phyloP scores from a whole-genome alignment of 148 eudicot species.

The Polygonum maritimum region DNA sequence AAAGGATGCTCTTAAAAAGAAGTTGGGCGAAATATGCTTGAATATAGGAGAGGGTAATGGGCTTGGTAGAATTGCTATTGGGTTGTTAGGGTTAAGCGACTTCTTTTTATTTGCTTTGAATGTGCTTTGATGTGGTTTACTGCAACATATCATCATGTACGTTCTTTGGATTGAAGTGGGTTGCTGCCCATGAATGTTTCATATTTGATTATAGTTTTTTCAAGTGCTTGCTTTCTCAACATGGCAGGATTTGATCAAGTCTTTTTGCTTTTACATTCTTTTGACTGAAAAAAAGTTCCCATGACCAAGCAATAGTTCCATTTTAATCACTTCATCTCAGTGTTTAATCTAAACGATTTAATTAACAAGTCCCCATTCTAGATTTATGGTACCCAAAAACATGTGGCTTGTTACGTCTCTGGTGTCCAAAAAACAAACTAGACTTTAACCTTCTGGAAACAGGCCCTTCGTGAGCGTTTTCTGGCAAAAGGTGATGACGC shows the following conservation, averaged over 20 bases:
- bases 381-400: no score
- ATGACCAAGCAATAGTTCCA: no score
- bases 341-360: no score
- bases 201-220: background rate
- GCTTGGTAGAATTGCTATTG: background rate
- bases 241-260: background rate
- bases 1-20: background rate
- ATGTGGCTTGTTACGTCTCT: no score
- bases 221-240: background rate
- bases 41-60: background rate
- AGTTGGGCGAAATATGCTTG: background rate
- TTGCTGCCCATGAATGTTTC: background rate
- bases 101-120: no score
- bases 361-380: no score
- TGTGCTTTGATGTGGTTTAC: background rate
- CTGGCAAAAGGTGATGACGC: no score
- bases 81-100: background rate
- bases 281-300: constrained; percentile 3
- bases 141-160: background rate
- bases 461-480: no score
- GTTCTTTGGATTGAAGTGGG: background rate
- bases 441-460: no score
- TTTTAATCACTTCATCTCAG: no score
- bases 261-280: background rate
- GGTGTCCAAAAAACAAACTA: no score